Evolutionary conservation across 202 grass and related monocot genomes (phyloP).

Genomic region (Dendrocalamus latiflorus): DNA sequence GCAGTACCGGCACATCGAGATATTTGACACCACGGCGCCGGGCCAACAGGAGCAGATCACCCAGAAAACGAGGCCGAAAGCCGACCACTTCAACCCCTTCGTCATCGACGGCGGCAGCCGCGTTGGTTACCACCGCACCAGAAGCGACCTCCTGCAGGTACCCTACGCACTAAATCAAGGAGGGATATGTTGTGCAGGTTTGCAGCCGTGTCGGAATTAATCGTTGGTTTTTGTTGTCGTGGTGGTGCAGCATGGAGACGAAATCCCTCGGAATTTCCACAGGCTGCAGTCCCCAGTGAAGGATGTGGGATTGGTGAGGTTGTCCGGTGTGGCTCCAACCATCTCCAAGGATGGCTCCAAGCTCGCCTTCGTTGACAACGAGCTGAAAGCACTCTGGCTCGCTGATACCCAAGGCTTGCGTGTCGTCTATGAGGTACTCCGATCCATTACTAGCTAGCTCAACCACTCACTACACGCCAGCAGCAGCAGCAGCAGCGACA

Average conservation of each 20-base stretch:
- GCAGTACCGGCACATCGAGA: constrained; percentile 53
- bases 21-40: constrained; percentile 6
- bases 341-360: constrained; percentile 41
- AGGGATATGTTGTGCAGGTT: no score
- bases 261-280: neutral
- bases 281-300: constrained; percentile 25
- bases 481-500: no score
- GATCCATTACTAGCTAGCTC: no score
- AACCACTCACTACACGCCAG: no score
- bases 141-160: neutral
- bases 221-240: no score
- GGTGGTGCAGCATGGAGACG: neutral
- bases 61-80: neutral
- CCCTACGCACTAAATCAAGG: no score
- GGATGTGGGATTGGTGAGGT: constrained; percentile 23
- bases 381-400: constrained; percentile 45
- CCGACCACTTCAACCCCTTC: constrained; percentile 53
- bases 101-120: constrained; percentile 23
- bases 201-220: no score
- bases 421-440: constrained; percentile 18
- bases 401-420: constrained; percentile 25
- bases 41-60: neutral
- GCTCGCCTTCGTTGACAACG: constrained; percentile 52
- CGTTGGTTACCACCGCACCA: constrained; percentile 38
- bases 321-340: constrained; percentile 40